A percentile compares a stretch with the other conserved stretches of the same genome.
Evolutionary conservation across 1,284 basidiomycete genomes (phyloP).

Genomic region (Polyporus tsugae): DNA sequence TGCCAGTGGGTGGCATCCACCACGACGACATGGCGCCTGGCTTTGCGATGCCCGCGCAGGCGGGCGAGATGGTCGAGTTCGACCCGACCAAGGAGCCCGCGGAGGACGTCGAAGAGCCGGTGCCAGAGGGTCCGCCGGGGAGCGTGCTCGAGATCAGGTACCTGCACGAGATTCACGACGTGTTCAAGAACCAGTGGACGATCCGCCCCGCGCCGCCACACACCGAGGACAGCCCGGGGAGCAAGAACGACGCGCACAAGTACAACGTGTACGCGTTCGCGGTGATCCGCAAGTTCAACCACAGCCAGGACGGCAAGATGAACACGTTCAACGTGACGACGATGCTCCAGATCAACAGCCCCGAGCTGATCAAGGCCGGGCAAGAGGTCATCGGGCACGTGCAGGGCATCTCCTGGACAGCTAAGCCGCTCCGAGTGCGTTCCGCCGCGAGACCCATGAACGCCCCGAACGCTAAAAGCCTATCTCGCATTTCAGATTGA

Average conservation of each 20-base stretch:
- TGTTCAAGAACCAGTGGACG: constrained; percentile 37
- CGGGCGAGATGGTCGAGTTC: constrained; percentile 34
- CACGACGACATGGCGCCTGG: constrained; percentile 21
- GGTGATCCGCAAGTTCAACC: constrained; percentile 41
- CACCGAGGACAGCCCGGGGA: constrained; percentile 20
- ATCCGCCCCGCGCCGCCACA: constrained; percentile 37
- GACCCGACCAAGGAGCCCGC: constrained; percentile 19
- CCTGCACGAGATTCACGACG: constrained; percentile 40
- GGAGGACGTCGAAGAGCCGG: constrained; percentile 27
- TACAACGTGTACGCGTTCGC: constrained; percentile 42
- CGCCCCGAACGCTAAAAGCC: constrained; percentile 23
- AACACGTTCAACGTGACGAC: constrained; percentile 40
- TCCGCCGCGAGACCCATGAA: neutral
- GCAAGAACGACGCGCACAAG: constrained; percentile 35
- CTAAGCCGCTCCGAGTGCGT: constrained; percentile 59
- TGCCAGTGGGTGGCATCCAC: constrained; percentile 11
- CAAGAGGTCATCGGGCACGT: constrained; percentile 61
- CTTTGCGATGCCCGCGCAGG: constrained; percentile 31
- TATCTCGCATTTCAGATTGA: constrained; percentile 49
- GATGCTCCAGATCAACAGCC: constrained; percentile 59
- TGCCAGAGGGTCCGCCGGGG: constrained; percentile 38
- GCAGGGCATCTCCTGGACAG: constrained; percentile 66
- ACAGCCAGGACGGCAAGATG: constrained; percentile 31
- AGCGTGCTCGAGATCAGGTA: constrained; percentile 40
- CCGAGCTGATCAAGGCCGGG: constrained; percentile 60